Evolutionary conservation across 768 basidiomycete species (phyloP).

Genomic region (Gautieria morchelliformis): DNA sequence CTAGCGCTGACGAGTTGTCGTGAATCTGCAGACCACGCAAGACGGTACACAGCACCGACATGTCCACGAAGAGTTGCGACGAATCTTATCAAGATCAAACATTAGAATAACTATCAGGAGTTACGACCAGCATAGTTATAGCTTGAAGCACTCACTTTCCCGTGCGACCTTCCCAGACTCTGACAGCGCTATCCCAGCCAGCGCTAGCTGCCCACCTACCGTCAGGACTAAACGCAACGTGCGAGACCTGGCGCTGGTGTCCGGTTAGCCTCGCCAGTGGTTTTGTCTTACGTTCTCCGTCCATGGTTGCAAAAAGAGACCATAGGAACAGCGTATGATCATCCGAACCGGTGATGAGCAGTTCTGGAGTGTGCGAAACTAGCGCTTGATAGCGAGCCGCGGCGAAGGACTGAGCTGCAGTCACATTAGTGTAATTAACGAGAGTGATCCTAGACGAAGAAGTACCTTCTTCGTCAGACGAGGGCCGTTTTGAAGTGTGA

Average conservation of each 20-base stretch:
- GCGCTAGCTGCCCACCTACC: slow-evolving; percentile 87
- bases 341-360: slow-evolving; percentile 91
- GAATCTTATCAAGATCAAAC: slow-evolving; percentile 43
- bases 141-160: slow-evolving; percentile 28
- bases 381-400: slow-evolving; percentile 68
- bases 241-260: slow-evolving; percentile 89
- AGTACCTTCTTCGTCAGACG: slow-evolving; percentile 74
- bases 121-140: background rate
- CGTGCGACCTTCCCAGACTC: slow-evolving; percentile 75
- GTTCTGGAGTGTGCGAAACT: slow-evolving; percentile 55
- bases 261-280: slow-evolving; percentile 78
- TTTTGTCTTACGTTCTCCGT: slow-evolving; percentile 44
- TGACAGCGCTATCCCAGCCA: slow-evolving; percentile 83
- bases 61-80: slow-evolving; percentile 87
- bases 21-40: slow-evolving; percentile 94
- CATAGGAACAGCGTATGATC: slow-evolving; percentile 97
- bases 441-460: background rate
- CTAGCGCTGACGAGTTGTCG: slow-evolving; percentile 88
- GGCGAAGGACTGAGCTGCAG: slow-evolving; percentile 67
- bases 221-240: slow-evolving; percentile 92
- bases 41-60: slow-evolving; percentile 86
- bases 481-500: slow-evolving; percentile 69
- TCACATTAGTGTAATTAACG: background rate
- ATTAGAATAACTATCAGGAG: slow-evolving; percentile 13
- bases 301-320: slow-evolving; percentile 58